These are phyloP conservation scores for Talaromyces sp. DNA, from an alignment of 2,329 filamentous ascomycete genomes.

Conservation along the genomic window DNA sequence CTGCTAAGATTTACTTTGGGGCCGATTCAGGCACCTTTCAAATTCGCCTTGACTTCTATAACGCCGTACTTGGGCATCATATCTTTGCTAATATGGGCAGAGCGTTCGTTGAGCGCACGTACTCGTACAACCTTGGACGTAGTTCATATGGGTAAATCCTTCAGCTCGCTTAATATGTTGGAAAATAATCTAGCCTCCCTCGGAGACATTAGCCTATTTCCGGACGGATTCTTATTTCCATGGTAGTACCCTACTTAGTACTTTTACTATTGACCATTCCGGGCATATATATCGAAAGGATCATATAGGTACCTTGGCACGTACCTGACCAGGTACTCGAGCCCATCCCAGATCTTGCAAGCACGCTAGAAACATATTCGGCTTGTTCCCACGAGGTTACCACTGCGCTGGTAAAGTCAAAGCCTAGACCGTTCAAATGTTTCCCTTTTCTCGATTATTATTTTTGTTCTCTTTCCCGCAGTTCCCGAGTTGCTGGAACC, in stretches of 20 bases:
- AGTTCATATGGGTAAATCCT: not conserved
- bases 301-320: not conserved
- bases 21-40: not conserved
- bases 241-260: not conserved
- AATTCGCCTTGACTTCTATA: not conserved
- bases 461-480: not conserved
- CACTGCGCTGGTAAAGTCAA: constrained; percentile 2
- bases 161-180: not conserved
- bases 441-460: not conserved
- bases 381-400: not conserved
- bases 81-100: not conserved
- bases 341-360: not conserved
- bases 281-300: not conserved
- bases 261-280: not conserved
- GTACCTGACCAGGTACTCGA: not conserved
- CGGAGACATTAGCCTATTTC: not conserved
- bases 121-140: not conserved
- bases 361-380: not conserved
- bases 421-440: not conserved
- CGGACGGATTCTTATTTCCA: not conserved
- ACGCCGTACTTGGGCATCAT: not conserved
- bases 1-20: not conserved
- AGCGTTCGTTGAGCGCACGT: not conserved
- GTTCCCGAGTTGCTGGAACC: not conserved
- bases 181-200: not conserved